Base-by-base conservation (phyloP, 441 rosid species). In the Euphorbia celastroides region DNA sequence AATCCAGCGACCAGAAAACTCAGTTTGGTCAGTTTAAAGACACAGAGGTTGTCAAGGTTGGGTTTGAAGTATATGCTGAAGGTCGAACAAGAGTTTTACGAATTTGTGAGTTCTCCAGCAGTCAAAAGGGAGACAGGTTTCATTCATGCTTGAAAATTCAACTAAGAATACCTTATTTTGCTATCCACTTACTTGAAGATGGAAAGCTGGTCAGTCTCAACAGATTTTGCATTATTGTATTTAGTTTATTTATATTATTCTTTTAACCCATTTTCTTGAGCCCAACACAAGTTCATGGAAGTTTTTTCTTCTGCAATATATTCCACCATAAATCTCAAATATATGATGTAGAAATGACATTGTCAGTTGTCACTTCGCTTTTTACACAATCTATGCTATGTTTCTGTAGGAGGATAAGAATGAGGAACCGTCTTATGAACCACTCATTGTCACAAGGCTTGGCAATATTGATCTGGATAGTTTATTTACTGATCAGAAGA, bases 21-120 rank as follows among this genome's bases (percentile, higher is more conserved):
- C 66, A 72, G 71, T 66, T 73, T 51, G 74, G 74, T 70, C 82
- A 79, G 77, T 58, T 68, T 54, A 73, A 80, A 66, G 80, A 75
- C 77, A 73, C 69, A 69, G 89, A 84, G 55, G 76, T 72, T 70
- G 82, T 76, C 62, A 82, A 84, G 79, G 80, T 87, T 52, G 99
- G 97, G 20, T 94, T 88, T 81, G 97, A 94, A 84, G 90, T 94
- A 72, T 88, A 87, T 82, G 96, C 99, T 31, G 93, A 92, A 69
- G 97, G 99, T 76, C 84, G 81, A 28, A 89, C 88, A 17, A 84
- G 99, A 56, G 93, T 94, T 63, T 74, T 94, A 75, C 86, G 94
- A 68, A 80, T 94, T 78, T 92, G 96, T 74, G 90, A 86, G 78
- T 71, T 68, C 75, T 82, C 88, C 60, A 80, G 83, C 68, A 72